Percentiles rank a stretch among this genome's conserved stretches.
Evolutionary conservation across 306 rosid genomes (phyloP).

Genomic region (Fragaria iinumae): DNA sequence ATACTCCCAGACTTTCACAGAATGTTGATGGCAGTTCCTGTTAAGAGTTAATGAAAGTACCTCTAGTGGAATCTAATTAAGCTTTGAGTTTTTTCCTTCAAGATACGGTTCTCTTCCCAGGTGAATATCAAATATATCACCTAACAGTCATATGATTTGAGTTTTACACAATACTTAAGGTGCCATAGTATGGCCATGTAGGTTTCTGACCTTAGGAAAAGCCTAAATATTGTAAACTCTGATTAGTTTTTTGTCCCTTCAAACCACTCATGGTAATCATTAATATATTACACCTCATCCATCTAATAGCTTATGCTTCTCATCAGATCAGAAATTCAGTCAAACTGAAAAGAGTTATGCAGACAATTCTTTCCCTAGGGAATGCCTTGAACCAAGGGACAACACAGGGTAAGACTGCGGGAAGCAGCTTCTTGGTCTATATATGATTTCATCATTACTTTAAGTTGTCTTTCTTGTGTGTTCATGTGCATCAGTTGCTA

Average conservation of each 20-base stretch:
- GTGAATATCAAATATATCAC: slow-evolving; percentile 33
- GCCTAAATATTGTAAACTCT: slow-evolving; percentile 64
- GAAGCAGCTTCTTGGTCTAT: too few relatives aligned
- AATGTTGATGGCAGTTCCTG: too few relatives aligned
- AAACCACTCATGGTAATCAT: neutral
- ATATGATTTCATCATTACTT: too few relatives aligned
- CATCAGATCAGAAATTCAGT: slow-evolving; percentile 73
- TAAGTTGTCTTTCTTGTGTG: too few relatives aligned
- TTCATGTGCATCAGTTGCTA: too few relatives aligned
- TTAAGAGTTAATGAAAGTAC: slow-evolving; percentile 65
- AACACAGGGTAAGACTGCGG: too few relatives aligned
- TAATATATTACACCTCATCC: too few relatives aligned
- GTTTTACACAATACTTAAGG: slow-evolving; percentile 27
- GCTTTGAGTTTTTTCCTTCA: slow-evolving; percentile 84
- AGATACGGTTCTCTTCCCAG: slow-evolving; percentile 81
- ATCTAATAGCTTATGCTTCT: slow-evolving; percentile 4
- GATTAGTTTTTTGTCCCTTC: slow-evolving; percentile 25
- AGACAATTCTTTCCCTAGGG: slow-evolving; percentile 34
- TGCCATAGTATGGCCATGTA: slow-evolving; percentile 33
- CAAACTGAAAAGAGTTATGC: slow-evolving; percentile 94
- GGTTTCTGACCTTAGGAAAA: slow-evolving; percentile 76
- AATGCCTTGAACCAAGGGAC: too few relatives aligned
- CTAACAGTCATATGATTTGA: slow-evolving; percentile 9
- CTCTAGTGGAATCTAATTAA: slow-evolving; percentile 71
- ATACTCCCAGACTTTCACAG: too few relatives aligned